These are phyloP conservation scores for Thelonectria olida DNA, from an alignment of 2,329 filamentous ascomycete species.

Conservation along the genomic window DNA sequence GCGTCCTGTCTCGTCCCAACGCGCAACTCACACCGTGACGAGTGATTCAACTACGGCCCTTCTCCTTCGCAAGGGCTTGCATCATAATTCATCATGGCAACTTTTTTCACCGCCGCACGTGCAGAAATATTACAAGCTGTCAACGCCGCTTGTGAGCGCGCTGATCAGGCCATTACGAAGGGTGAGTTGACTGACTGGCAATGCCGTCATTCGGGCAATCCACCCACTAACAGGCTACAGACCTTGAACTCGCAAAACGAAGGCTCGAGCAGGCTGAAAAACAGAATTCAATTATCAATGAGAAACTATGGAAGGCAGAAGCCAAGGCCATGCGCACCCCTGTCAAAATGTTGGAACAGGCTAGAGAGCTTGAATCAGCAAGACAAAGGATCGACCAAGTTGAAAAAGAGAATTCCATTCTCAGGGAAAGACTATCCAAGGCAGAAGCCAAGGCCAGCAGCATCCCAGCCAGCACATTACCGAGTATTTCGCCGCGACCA, in stretches of 20 bases:
- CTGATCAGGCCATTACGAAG: constrained; percentile 49
- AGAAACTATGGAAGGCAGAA: constrained; percentile 23
- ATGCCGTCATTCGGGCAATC: constrained; percentile 8
- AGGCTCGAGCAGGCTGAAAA: constrained; percentile 41
- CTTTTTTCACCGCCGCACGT: constrained; percentile 51
- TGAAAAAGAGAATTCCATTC: constrained; percentile 32
- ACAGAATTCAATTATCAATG: constrained; percentile 33
- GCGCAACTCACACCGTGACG: constrained; percentile 3
- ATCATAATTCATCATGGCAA: constrained; percentile 45
- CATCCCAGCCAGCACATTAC: background rate
- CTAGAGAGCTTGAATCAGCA: constrained; percentile 55
- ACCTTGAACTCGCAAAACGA: constrained; percentile 54
- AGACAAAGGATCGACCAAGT: constrained; percentile 48
- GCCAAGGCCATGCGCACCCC: background rate
- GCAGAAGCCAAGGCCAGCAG: constrained; percentile 4
- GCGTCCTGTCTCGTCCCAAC: constrained; percentile 16
- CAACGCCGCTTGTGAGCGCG: constrained; percentile 49
- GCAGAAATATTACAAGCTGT: constrained; percentile 52
- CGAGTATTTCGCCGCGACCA: no score
- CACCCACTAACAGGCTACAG: constrained; percentile 26
- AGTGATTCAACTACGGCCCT: background rate
- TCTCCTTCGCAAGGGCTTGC: background rate
- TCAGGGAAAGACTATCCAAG: constrained; percentile 29
- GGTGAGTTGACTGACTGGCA: constrained; percentile 42
- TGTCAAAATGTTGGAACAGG: no score